These are phyloP conservation scores for Arctium minus DNA, from an alignment of 129 eudicot species.

Conservation along the genomic window DNA sequence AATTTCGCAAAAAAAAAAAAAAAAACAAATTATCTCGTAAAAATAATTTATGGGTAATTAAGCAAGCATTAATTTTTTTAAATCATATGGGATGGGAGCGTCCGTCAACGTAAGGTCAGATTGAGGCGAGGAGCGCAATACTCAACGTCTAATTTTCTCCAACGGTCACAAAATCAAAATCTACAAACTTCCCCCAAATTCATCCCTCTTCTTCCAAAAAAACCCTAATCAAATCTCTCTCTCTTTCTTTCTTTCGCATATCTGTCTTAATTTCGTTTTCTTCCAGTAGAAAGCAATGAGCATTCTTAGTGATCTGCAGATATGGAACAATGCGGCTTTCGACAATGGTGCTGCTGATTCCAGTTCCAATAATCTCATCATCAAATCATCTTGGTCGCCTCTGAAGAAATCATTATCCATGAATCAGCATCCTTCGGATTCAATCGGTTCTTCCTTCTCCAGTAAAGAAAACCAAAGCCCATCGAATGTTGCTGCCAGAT, in stretches of 20 bases:
- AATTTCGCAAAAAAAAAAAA: background rate
- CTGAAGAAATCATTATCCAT: conserved; percentile 28
- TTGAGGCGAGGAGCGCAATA: conserved; percentile 29
- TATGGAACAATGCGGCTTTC: conserved; percentile 85
- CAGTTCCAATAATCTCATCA: conserved; percentile 8
- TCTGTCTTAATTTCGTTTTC: conserved; percentile 7
- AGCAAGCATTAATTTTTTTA: background rate
- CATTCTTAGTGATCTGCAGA: conserved; percentile 45
- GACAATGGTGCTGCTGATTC: conserved; percentile 46
- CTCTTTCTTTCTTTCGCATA: background rate
- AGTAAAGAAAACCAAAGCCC: conserved; percentile 78
- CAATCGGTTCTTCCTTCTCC: conserved; percentile 52
- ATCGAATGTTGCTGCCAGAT: background rate
- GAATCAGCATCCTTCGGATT: conserved; percentile 23
- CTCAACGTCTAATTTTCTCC: conserved; percentile 54
- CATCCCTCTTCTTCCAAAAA: background rate
- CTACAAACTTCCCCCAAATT: conserved; percentile 22
- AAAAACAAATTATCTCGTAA: background rate
- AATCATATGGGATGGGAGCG: conserved; percentile 61
- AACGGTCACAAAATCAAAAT: conserved; percentile 66
- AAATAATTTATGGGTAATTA: no score
- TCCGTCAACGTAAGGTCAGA: background rate
- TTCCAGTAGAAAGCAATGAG: conserved; percentile 42
- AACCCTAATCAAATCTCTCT: conserved; percentile 15
- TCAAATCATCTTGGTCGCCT: conserved; percentile 27